These are phyloP conservation scores for Pythium dissimile DNA, from an alignment of 352 stramenopile genomes.

Conservation along the genomic window DNA sequence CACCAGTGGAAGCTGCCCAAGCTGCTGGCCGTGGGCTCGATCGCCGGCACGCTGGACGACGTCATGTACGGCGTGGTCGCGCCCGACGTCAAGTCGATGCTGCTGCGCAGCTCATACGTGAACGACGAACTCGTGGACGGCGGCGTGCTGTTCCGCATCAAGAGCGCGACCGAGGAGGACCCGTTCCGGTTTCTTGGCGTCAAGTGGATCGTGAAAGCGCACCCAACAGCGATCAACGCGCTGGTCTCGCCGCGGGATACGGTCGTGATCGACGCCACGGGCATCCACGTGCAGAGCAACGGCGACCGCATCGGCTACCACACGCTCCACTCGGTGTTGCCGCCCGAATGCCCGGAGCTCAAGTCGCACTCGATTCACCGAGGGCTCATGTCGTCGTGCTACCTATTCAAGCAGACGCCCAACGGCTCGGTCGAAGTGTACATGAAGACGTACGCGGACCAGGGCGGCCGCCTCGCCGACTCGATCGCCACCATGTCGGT, in stretches of 20 bases:
- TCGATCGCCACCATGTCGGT: conserved; percentile 22
- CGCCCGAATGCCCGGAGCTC: conserved; percentile 24
- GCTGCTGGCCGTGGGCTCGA: conserved; percentile 21
- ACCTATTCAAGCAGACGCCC: conserved; percentile 32
- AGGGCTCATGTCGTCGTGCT: conserved; percentile 28
- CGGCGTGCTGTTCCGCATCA: conserved; percentile 44
- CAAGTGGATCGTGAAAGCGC: conserved; percentile 23
- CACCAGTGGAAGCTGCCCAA: conserved; percentile 20
- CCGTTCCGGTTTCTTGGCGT: conserved; percentile 26
- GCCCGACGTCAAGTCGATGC: conserved; percentile 44
- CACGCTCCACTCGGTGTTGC: conserved; percentile 37
- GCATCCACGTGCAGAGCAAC: conserved; percentile 9
- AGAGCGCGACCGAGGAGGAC: conserved; percentile 26
- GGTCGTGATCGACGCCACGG: conserved; percentile 18
- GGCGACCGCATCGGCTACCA: conserved; percentile 46
- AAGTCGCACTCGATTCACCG: conserved; percentile 21
- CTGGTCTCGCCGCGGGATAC: conserved; percentile 21
- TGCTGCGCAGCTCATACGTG: conserved; percentile 47
- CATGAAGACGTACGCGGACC: conserved; percentile 28
- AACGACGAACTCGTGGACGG: conserved; percentile 47
- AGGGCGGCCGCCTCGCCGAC: conserved; percentile 19
- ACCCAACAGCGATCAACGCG: conserved; percentile 10
- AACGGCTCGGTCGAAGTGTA: conserved; percentile 36
- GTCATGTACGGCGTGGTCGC: conserved; percentile 41
- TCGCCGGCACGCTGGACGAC: conserved; percentile 26